A percentile compares a stretch with the other conserved stretches of the same genome.
phyloP scores from a whole-genome alignment of 78 protist genomes.

The Protostelium mycophagum region DNA sequence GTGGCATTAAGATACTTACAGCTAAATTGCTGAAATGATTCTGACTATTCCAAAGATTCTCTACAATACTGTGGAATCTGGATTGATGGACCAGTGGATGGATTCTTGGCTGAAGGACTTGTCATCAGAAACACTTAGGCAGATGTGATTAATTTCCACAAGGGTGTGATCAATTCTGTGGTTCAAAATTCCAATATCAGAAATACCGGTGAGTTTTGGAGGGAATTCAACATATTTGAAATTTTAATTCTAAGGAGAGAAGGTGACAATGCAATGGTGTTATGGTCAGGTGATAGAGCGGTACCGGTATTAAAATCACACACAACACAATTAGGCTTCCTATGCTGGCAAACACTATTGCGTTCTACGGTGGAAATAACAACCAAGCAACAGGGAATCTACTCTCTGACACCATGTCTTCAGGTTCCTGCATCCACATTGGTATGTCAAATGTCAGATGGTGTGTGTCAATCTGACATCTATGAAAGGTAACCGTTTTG shows the following conservation, averaged over 20 bases:
- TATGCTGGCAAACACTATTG: not conserved
- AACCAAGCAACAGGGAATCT: not conserved
- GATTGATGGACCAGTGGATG: not conserved
- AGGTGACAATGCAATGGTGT: not conserved
- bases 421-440: not conserved
- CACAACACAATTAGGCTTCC: not conserved
- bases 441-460: no score
- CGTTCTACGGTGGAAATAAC: not conserved
- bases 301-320: not conserved
- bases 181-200: not conserved
- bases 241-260: no score
- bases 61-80: no score
- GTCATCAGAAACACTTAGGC: not conserved
- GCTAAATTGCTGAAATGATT: no score
- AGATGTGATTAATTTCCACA: not conserved
- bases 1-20: no score
- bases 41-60: no score
- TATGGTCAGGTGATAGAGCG: not conserved
- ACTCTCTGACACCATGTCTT: not conserved
- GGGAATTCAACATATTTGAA: no score
- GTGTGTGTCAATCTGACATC: no score
- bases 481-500: no score
- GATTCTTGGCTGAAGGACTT: not conserved
- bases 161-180: not conserved
- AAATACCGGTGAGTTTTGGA: not conserved